These are phyloP conservation scores for Penicillium sp. DNA, from an alignment of 2,329 filamentous ascomycete genomes.

Conservation along the genomic window DNA sequence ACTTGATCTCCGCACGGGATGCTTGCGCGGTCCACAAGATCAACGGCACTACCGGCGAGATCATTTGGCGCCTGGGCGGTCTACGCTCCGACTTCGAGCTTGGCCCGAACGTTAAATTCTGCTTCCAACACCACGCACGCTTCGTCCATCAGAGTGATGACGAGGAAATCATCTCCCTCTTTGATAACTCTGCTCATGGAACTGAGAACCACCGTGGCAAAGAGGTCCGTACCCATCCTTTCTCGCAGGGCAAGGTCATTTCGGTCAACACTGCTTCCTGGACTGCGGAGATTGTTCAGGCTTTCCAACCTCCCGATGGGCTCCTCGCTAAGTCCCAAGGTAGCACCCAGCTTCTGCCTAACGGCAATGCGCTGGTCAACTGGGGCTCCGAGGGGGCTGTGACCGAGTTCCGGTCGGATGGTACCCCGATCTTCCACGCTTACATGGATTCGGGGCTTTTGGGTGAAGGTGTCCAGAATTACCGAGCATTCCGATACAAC, in stretches of 20 bases:
- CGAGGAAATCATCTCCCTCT: constrained; percentile 54
- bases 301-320: constrained; percentile 51
- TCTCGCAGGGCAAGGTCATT: constrained; percentile 49
- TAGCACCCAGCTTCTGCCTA: constrained; percentile 55
- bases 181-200: constrained; percentile 54
- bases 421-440: constrained; percentile 40
- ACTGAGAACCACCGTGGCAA: constrained; percentile 33
- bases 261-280: constrained; percentile 45
- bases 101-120: constrained; percentile 47
- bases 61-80: constrained; percentile 51
- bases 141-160: constrained; percentile 48
- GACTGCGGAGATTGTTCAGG: constrained; percentile 48
- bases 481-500: constrained; percentile 41
- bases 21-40: constrained; percentile 50
- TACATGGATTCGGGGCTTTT: constrained; percentile 47
- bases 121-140: constrained; percentile 53
- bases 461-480: constrained; percentile 38
- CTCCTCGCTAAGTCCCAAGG: constrained; percentile 54
- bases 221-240: constrained; percentile 40
- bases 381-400: constrained; percentile 55
- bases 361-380: constrained; percentile 56
- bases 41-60: constrained; percentile 46
- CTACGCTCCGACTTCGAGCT: constrained; percentile 47
- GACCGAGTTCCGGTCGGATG: constrained; percentile 33
- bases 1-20: constrained; percentile 50